Base-by-base conservation (phyloP, 352 stramenopile species). In the Globisporangium echinulatum region DNA sequence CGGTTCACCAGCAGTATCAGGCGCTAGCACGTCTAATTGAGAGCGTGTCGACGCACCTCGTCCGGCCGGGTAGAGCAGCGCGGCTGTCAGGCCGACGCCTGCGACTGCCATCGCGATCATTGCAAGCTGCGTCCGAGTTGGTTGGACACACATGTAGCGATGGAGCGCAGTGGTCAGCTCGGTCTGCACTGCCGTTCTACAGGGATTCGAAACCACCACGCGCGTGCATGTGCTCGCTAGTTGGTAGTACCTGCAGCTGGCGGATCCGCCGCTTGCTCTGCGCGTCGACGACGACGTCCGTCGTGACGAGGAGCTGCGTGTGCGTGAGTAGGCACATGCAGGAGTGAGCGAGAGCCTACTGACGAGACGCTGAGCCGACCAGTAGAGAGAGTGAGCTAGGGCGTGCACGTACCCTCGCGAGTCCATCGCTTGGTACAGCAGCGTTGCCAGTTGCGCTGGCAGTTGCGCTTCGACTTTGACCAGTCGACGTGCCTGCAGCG, bases 241-340 rank as follows among this genome's bases (percentile, higher is more conserved):
- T 46, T 6, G 8, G 0, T 51, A 7, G 13, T 54, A 81, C 72
- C 72, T 81, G 66, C 1, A 82, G 59, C 37, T 61, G 63, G n/a
- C 66, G 76, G 38, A 84, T 59, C 2, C 75, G 69, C 7, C 39
- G 52, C 40, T 75, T 58, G 14, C 72, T 82, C 3, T 60, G 54
- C 0, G 57, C 13, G 43, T 86, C 76, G 5, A 59, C 58, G 4
- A 79, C 50, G 1, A 60, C 43, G 1, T 79, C 72, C n/a, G 66
- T 78, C 7, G 73, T 78, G 52, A 87, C 75, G 8, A 89, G 55
- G 49, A 82, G 56, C 67, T 74, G n/a, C 2, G 25, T 33, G 25
- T 33, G 25, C 25, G 25, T 33, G 25, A 33, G 25, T 33, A 33
- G 25, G 25, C 25, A 3, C 25, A 33, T 33, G 25, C 25, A 33